Evolutionary conservation across 2,329 filamentous ascomycete species (phyloP), one percentile per base, ranked within the genome.

Genomic region (Didymella lethalis): DNA sequence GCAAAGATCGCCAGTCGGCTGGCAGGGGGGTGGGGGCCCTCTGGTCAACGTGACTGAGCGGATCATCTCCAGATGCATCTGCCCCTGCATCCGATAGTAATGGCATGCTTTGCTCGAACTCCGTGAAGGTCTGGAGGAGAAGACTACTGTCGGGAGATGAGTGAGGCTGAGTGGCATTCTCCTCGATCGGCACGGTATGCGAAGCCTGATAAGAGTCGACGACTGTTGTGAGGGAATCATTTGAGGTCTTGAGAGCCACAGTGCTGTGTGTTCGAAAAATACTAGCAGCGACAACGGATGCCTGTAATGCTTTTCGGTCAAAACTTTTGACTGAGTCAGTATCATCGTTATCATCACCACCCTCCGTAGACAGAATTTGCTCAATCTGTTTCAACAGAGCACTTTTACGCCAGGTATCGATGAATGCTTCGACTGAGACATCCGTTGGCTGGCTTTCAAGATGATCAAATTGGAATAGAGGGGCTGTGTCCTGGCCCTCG

Each of bases 371-470:
- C 10, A 50, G 36, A 18, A 28, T 8, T 14, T 50, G 23, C 36
- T 50, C 48, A 25, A 43, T 31, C 16, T 50, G 34, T 41, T 41
- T 40, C 28, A 43, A 8, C 25, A 50, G 26, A 18, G 16, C 32
- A 20, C 48, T 50, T 8, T n/a, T 41, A 8, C 48, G 34, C 48
- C 48, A 50, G n/a, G 18, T 32, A 7, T 50, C 48, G 16, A 29
- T 40, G 11, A 50, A 29, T 2, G 34, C 34, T 23, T 50, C 48
- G 11, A 50, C 38, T 26, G 48, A 41, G 14, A 20, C 32, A 20
- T n/a, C 18, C 23, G 28, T 36, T 11, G 34, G 14, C 29, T 23
- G 32, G 32, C 46, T 48, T 16, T 29, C 34, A 18, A 50, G 34
- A 41, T 23, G 34, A 23, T 29, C 28, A 18, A 50, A 23, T 28